Conservation (phyloP, 257 asterid genomes). For the Primulina eburnea region DNA sequence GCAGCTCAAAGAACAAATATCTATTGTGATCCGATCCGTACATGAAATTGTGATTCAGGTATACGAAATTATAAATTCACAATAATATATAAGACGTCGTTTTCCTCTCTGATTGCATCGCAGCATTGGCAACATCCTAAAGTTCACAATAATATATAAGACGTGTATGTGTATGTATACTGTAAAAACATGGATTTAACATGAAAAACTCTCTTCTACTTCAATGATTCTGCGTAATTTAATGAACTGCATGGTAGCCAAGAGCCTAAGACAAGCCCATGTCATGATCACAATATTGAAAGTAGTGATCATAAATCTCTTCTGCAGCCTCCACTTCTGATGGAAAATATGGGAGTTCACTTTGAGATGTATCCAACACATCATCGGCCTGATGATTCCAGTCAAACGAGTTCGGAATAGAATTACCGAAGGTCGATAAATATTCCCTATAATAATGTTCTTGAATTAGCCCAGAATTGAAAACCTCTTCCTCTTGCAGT, state of each 20-base stretch:
- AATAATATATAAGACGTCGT: no score
- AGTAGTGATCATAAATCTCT: neutral
- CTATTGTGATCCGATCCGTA: no score
- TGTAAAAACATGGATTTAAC: no score
- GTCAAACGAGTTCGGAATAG: neutral
- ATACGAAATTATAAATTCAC: no score
- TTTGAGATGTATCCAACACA: neutral
- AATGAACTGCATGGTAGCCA: neutral
- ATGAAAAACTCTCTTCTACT: neutral
- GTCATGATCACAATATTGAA: neutral
- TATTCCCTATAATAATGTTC: neutral
- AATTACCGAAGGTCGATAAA: neutral
- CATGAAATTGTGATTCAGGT: no score
- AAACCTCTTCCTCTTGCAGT: neutral
- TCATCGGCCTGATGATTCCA: neutral
- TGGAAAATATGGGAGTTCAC: neutral
- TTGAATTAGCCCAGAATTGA: neutral
- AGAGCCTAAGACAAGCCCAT: neutral
- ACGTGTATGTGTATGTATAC: no score
- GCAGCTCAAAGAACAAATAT: no score
- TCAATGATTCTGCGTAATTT: neutral
- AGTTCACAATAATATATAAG: neutral
- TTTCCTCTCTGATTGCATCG: neutral
- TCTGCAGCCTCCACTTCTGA: neutral
- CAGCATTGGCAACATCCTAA: no score